phyloP scores from a whole-genome alignment of 345 rosid species.

The Eucalyptus tenuipes region DNA sequence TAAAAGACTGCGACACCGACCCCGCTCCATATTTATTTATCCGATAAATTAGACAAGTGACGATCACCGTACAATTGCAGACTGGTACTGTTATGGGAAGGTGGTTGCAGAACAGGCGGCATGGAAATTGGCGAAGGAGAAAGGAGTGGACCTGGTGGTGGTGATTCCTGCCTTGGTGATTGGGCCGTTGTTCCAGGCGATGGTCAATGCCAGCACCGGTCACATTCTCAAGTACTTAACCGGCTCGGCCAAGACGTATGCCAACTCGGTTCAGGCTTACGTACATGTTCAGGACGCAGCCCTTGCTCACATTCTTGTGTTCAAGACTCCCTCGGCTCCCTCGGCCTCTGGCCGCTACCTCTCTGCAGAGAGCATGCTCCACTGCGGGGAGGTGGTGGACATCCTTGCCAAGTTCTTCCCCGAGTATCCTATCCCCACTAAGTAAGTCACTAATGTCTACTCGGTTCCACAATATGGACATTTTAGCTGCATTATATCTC shows the following conservation, averaged over 20 bases:
- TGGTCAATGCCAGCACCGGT: conserved; percentile 55
- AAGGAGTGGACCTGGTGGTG: conserved; percentile 69
- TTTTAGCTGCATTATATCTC: conserved; percentile 10
- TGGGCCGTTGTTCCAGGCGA: conserved; percentile 73
- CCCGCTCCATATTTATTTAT: not conserved
- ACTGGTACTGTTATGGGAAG: conserved; percentile 93
- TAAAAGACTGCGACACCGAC: not conserved
- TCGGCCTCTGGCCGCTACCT: conserved; percentile 79
- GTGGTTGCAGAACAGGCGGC: conserved; percentile 86
- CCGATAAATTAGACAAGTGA: not conserved
- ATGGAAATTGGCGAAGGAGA: conserved; percentile 55
- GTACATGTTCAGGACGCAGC: conserved; percentile 80
- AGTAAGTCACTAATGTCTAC: conserved; percentile 29
- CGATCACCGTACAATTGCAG: conserved; percentile 10
- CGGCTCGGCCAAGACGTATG: conserved; percentile 84
- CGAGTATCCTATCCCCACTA: conserved; percentile 74
- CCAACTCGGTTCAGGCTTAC: conserved; percentile 68
- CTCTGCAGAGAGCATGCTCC: conserved; percentile 73
- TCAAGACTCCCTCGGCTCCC: conserved; percentile 55
- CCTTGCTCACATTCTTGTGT: conserved; percentile 61
- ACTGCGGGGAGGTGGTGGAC: conserved; percentile 81
- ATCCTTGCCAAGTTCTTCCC: conserved; percentile 81
- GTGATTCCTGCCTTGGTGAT: conserved; percentile 70
- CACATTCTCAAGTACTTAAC: conserved; percentile 80
- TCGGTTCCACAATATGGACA: not conserved